Conservation (phyloP, 257 asterid genomes). For the Gynochthodes officinalis region DNA sequence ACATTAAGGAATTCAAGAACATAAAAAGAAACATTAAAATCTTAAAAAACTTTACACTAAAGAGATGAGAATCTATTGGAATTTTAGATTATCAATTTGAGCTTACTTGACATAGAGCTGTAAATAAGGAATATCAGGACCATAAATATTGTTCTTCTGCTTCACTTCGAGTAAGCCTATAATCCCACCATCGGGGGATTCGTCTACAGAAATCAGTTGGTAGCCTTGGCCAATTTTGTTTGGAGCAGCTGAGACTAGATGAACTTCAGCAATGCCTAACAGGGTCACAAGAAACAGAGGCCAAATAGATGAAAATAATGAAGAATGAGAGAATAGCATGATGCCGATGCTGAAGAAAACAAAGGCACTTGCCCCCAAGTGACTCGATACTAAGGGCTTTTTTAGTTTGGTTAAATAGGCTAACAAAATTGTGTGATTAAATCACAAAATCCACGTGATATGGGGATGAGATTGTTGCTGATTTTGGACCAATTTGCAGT, state of each 20-base stretch:
- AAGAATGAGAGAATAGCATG: slow-evolving; percentile 20
- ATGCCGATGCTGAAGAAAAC: not conserved
- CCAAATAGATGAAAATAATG: slow-evolving; percentile 20
- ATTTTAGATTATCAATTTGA: not conserved
- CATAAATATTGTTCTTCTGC: slow-evolving; percentile 62
- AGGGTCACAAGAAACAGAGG: slow-evolving; percentile 21
- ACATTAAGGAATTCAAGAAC: not conserved
- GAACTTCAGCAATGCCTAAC: slow-evolving; percentile 20
- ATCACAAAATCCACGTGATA: slow-evolving; percentile 33
- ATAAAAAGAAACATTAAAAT: not conserved
- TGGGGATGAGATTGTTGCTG: slow-evolving; percentile 20
- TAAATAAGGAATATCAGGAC: slow-evolving; percentile 77
- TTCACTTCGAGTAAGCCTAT: slow-evolving; percentile 75
- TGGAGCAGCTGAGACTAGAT: slow-evolving; percentile 28
- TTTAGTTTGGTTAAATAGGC: slow-evolving; percentile 25
- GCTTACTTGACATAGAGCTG: slow-evolving; percentile 87
- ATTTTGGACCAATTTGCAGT: slow-evolving; percentile 18
- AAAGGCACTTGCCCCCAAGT: slow-evolving; percentile 10
- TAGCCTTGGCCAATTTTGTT: slow-evolving; percentile 80
- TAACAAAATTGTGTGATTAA: slow-evolving; percentile 10
- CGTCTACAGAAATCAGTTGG: slow-evolving; percentile 59
- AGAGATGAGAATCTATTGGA: not conserved
- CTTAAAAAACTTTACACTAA: not conserved
- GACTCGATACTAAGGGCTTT: not conserved
- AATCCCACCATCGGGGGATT: slow-evolving; percentile 70